Percentiles rank a stretch among this genome's conserved stretches.
Evolutionary conservation across 2,329 filamentous ascomycete genomes (phyloP).

Genomic region (Penicillium psychrosexuale): DNA sequence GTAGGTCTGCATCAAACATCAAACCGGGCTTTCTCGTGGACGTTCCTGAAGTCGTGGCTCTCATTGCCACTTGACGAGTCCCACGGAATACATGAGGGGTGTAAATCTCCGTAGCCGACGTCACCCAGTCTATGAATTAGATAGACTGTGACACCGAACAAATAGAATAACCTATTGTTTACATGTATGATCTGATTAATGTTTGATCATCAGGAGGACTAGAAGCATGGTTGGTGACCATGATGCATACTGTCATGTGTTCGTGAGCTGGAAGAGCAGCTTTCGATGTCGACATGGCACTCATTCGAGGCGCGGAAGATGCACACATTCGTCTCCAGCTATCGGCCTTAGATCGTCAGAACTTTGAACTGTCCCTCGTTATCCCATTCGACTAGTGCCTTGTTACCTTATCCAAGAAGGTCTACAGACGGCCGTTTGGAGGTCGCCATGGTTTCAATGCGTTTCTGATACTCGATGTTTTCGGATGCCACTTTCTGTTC

Average conservation of each 20-base stretch:
- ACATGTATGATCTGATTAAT: no score
- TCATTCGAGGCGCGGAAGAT: not conserved
- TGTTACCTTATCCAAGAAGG: not conserved
- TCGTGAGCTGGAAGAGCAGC: not conserved
- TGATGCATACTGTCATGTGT: not conserved
- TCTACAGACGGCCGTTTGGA: not conserved
- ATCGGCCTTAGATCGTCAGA: not conserved
- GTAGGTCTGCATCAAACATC: no score
- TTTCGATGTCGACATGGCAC: not conserved
- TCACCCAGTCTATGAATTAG: no score
- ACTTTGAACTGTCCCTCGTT: not conserved
- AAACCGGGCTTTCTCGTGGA: no score
- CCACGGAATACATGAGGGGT: no score
- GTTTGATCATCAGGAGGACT: not conserved
- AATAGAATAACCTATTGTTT: no score
- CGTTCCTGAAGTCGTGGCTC: no score
- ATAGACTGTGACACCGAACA: no score
- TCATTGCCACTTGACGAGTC: no score
- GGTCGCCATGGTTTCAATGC: not conserved
- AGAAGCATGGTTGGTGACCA: not conserved
- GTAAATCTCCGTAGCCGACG: no score
- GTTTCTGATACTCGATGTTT: no score
- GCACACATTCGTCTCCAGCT: not conserved
- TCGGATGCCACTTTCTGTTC: not conserved
- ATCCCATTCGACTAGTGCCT: not conserved